Evolutionary conservation across 768 basidiomycete species (phyloP).

Genomic region (Dentipellis sp.): DNA sequence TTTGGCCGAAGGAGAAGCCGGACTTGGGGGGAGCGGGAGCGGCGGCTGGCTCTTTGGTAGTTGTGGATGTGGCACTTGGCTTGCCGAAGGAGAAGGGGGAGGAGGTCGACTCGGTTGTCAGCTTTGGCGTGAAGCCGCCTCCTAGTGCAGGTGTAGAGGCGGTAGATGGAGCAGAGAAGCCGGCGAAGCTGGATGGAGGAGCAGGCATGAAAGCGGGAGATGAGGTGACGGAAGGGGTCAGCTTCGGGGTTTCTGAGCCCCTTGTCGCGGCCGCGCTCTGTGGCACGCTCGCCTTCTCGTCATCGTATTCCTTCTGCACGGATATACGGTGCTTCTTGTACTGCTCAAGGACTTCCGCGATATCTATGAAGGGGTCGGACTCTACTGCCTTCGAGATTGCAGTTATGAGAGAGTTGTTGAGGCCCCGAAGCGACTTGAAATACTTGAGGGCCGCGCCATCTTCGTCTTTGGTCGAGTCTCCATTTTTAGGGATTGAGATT

Average conservation of each 20-base stretch:
- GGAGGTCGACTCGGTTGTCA: conserved; percentile 12
- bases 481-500: neutral
- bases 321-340: conserved; percentile 49
- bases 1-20: conserved; percentile 8
- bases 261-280: conserved; percentile 1
- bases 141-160: conserved; percentile 19
- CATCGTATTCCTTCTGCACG: conserved; percentile 49
- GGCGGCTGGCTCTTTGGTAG: neutral
- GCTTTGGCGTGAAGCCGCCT: conserved; percentile 13
- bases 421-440: conserved; percentile 62
- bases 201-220: conserved; percentile 23
- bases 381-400: conserved; percentile 50
- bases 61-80: neutral
- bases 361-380: conserved; percentile 62
- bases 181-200: conserved; percentile 29
- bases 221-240: conserved; percentile 2
- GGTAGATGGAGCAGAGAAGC: conserved; percentile 23
- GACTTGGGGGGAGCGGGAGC: conserved; percentile 1
- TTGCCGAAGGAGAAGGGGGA: conserved; percentile 4
- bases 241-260: neutral
- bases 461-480: neutral
- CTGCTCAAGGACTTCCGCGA: conserved; percentile 42
- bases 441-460: conserved; percentile 36
- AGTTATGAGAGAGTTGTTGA: conserved; percentile 60
- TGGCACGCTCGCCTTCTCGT: conserved; percentile 9